A percentile compares a stretch with the other conserved stretches of the same genome.
These are phyloP conservation scores for Aspergillus ostianus DNA, from an alignment of 495 filamentous ascomycete species.

Conservation along the genomic window DNA sequence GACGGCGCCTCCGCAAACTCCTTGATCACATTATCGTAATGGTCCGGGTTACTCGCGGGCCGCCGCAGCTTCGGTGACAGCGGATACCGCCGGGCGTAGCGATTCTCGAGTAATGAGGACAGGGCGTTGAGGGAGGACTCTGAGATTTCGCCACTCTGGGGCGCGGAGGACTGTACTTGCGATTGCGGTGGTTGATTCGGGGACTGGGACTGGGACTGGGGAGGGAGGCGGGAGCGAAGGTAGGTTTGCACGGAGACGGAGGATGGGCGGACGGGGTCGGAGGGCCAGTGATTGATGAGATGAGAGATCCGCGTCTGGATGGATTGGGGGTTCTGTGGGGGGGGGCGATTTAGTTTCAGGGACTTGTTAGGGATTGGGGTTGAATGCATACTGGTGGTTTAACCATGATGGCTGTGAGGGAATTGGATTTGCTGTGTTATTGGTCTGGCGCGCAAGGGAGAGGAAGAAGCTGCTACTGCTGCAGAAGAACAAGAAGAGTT, in stretches of 20 bases:
- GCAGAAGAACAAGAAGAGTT: background rate
- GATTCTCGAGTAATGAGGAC: constrained; percentile 70
- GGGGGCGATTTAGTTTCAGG: constrained; percentile 4
- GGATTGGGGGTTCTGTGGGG: constrained; percentile 36
- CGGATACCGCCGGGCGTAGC: constrained; percentile 69
- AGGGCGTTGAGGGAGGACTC: constrained; percentile 68
- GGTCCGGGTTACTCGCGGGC: constrained; percentile 70
- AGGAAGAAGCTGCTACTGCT: too few relatives aligned
- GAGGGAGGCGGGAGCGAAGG: constrained; percentile 60
- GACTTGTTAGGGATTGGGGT: background rate
- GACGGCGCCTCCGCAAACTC: constrained; percentile 72
- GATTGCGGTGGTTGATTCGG: constrained; percentile 15
- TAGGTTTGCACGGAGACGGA: constrained; percentile 67
- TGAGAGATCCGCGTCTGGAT: constrained; percentile 50
- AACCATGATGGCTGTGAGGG: constrained; percentile 24
- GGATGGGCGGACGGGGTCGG: constrained; percentile 72
- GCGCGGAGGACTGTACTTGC: constrained; percentile 19
- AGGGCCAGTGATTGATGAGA: constrained; percentile 72
- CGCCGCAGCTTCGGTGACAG: constrained; percentile 57
- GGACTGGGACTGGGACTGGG: constrained; percentile 13
- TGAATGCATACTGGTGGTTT: constrained; percentile 26
- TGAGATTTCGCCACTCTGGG: constrained; percentile 41
- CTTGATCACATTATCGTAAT: constrained; percentile 69
- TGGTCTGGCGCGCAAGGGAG: background rate
- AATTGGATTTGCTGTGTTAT: constrained; percentile 1